phyloP scores from a whole-genome alignment of 768 basidiomycete species.

The Hygrophoropsis aurantiaca region DNA sequence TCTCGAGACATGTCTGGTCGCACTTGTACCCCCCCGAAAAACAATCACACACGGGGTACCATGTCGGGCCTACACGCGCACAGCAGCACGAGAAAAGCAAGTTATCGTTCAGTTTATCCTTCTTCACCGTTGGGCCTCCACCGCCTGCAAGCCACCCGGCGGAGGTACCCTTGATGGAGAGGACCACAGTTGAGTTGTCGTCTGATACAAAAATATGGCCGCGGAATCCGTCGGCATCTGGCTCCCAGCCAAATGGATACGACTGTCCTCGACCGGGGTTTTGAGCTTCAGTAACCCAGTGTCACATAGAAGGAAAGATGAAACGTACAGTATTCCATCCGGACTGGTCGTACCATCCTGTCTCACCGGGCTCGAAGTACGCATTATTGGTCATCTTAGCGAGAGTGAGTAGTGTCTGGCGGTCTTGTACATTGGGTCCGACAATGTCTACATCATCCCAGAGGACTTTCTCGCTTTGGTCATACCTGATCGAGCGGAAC shows the following conservation, averaged over 20 bases:
- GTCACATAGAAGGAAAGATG: slow-evolving; percentile 1
- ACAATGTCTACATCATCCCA: slow-evolving; percentile 69
- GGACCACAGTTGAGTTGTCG: slow-evolving; percentile 82
- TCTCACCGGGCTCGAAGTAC: slow-evolving; percentile 54
- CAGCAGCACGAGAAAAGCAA: slow-evolving; percentile 97
- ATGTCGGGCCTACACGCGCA: slow-evolving; percentile 90
- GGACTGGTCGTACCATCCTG: slow-evolving; percentile 71
- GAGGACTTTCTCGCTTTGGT: slow-evolving; percentile 38
- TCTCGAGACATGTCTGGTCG: slow-evolving; percentile 77
- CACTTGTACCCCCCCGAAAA: slow-evolving; percentile 75
- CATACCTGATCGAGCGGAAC: slow-evolving; percentile 34
- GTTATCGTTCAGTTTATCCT: slow-evolving; percentile 95
- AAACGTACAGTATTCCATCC: slow-evolving; percentile 60
- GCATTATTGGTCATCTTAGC: slow-evolving; percentile 92
- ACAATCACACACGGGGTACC: slow-evolving; percentile 92
- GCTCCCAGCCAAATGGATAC: slow-evolving; percentile 86
- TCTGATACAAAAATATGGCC: slow-evolving; percentile 88
- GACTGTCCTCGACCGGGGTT: slow-evolving; percentile 47
- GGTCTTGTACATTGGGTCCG: slow-evolving; percentile 71
- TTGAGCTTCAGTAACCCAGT: no score
- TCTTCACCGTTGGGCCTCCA: slow-evolving; percentile 80
- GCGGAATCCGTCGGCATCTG: slow-evolving; percentile 84
- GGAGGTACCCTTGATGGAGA: slow-evolving; percentile 94
- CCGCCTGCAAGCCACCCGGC: slow-evolving; percentile 64
- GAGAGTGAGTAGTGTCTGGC: slow-evolving; percentile 69